Base-by-base conservation (phyloP, 768 basidiomycete species). In the Flagelloscypha sp. region DNA sequence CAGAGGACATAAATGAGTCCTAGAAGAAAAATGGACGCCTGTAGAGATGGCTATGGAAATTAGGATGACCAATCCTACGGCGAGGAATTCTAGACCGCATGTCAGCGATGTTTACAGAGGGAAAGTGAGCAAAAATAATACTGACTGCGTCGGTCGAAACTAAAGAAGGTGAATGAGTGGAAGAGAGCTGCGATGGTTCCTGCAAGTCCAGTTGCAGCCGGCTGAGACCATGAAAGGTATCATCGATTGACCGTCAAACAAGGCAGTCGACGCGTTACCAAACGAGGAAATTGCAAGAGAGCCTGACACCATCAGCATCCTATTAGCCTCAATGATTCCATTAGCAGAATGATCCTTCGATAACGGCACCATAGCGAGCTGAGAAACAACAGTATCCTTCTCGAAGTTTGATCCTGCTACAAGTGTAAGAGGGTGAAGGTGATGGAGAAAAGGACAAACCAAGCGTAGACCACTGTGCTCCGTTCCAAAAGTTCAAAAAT, bases 1-100 rank as follows among this genome's bases (percentile, higher is more conserved):
- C 89, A 87, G 24, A 94, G 59, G 36, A 94, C 84, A 33, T 88
- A 88, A 37, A 90, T 65, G 27, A 94, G 63, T 11, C 84, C 82
- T 21, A 92, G 66, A 1, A 93, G 65, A 71, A 92, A 93, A 24
- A 93, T 84, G n/a, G 15, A 97, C 76, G 12, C 94, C 95, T 11
- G 92, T 90, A 7, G 87, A 81, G 45, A 97, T 95, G 17, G 95
- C 95, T 44, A 99, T 95, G 2, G 92, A 93, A 46, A 99, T 92
- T 28, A 99, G 72, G 46, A 98, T 97, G 36, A 99, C 90, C 24
- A 98, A 72, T 2, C 94, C 95, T 16, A 77, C 75, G 1, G 93
- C 88, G 37, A 99, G 72, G 68, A 89, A 85, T 48, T 80, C 89
- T 88, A 46, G 7, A 7, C 35, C 28, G 24, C n/a, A 25, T 21